Base-by-base conservation (phyloP, 2,329 filamentous ascomycete species). In the Fonsecaea erecta region DNA sequence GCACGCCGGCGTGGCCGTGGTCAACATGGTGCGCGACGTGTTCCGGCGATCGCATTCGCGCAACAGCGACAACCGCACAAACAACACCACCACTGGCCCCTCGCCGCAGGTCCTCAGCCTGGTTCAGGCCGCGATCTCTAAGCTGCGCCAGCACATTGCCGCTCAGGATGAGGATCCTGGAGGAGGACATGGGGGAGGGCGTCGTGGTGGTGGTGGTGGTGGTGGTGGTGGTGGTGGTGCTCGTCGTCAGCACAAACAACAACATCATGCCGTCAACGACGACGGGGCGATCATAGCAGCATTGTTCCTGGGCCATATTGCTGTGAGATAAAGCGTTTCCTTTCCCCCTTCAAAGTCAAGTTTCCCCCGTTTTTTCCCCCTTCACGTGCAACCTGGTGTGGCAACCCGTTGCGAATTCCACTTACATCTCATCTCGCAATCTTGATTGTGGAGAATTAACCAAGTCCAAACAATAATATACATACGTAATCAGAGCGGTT, bases 11-110 rank as follows among this genome's bases (percentile, higher is more conserved):
- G 37, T 58, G n/a, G 55, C 55, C 8, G 55, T 51, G 21, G 40
- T 51, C 14, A 58, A 58, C 40, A 58, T 58, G 55, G 26, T 58
- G n/a, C 14, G 55, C 24, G 55, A 58, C 30, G 40, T 30, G 7
- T 58, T 58, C 26, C 3, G 3, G 3, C 35, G 55, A 5, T 40
- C 55, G 16, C 21, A 58, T 34, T 58, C 32, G 9, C 55, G 11
- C 24, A 43, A 9, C 32, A 34, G 12, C 32, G 12, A 34, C 4
- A 32, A 32, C 30, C 4, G 4, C 30, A 32, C 4, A 32, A 32
- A 32, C 30, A 34, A 58, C 55, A 34, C n/a, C n/a, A n/a, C n/a
- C n/a, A 30, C 28, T 3, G 28, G 28, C 21, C 55, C 55, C 18
- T 46, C 55, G 6, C 12, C 35, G 40, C 37, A 58, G 24, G 55